Evolutionary conservation across 2,329 filamentous ascomycete genomes (phyloP).

Genomic region (Alternaria sp.): DNA sequence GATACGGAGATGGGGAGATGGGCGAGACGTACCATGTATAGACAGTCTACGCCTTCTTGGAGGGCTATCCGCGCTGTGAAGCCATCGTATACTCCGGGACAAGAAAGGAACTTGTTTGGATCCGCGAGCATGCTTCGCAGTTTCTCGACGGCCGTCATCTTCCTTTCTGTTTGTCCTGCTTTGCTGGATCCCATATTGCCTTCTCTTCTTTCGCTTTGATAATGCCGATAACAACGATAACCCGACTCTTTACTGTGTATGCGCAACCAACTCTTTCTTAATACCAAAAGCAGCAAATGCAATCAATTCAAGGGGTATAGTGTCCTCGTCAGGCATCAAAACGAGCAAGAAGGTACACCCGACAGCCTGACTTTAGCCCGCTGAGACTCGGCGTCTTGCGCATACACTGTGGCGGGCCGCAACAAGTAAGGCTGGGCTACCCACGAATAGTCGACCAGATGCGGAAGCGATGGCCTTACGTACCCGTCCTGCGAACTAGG

Average conservation of each 20-base stretch:
- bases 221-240: neutral
- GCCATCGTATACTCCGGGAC: slow-evolving; percentile 72
- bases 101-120: slow-evolving; percentile 55
- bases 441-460: neutral
- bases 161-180: slow-evolving; percentile 10
- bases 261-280: neutral
- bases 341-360: neutral
- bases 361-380: neutral
- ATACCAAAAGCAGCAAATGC: neutral
- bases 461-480: neutral
- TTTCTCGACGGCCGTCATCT: slow-evolving; percentile 36
- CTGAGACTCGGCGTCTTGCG: slow-evolving; percentile 12
- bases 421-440: neutral
- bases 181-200: slow-evolving; percentile 14
- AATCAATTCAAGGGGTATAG: neutral
- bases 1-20: neutral
- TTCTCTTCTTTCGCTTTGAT: neutral
- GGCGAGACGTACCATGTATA: slow-evolving; percentile 67
- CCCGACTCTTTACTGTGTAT: neutral
- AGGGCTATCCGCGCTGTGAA: slow-evolving; percentile 69
- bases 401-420: neutral
- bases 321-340: neutral
- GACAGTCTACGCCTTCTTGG: slow-evolving; percentile 65
- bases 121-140: slow-evolving; percentile 41
- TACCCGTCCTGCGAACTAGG: neutral